Base-by-base conservation (phyloP, 2,329 filamentous ascomycete genomes). In the Colletotrichum caudatum region DNA sequence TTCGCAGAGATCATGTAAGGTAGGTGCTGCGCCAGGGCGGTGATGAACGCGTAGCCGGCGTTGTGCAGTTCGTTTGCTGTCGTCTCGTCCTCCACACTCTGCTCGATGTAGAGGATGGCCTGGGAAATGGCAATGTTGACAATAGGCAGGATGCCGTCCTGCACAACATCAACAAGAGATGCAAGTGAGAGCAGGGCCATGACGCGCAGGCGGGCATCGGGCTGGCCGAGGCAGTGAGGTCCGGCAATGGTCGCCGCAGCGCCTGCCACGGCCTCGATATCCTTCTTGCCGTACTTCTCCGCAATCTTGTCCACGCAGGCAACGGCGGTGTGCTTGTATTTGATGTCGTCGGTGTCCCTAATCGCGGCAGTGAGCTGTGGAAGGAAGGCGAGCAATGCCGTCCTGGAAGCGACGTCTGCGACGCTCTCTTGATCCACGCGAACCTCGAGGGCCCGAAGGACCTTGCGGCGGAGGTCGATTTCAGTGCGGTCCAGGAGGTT, bases 271-370 rank as follows among this genome's bases (percentile, higher is more conserved):
- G 90, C 91, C 75, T 92, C 90, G 1, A 92, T 86, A 77, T 97
- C 93, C 80, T 95, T 97, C 85, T 96, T 97, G 75, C 96, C 97
- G 79, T 97, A 98, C 80, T 95, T 95, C 82, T 98, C 95, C 2
- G 93, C 90, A 74, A 99, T 97, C 80, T 94, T 93, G 82, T 98
- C 95, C 56, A 98, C 92, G 76, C 95, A 98, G 46, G 91, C 91
- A 73, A 99, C 91, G 1, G 95, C 93, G 14, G 93, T 94, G 76
- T 94, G 92, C 82, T 95, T 94, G 80, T 96, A 92, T 37, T 90
- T 86, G 64, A 92, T 88, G 75, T 96, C 91, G 41, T 88, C 84
- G 8, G 93, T 92, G 61, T 92, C 88, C 66, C 91, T 86, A 71
- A 99, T 89, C 57, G 97, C 93, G 26, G 88, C 86, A 23, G 93